Conservation (phyloP, 768 basidiomycete genomes). For the Trametes meyenii region DNA sequence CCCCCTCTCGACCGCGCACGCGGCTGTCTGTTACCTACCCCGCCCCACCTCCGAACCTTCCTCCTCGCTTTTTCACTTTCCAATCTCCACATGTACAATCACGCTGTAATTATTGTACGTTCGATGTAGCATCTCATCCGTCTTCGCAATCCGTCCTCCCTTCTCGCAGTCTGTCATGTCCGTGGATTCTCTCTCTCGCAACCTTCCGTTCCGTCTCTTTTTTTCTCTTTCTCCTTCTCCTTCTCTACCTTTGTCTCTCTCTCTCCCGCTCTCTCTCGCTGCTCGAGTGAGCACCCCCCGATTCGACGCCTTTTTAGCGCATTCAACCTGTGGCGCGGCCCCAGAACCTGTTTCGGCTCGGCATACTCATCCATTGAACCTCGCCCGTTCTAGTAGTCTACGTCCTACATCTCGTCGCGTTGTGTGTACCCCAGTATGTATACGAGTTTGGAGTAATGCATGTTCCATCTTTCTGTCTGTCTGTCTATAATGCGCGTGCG, state of each 20-base stretch:
- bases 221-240: background rate
- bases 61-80: background rate
- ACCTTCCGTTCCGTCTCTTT: background rate
- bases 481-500: background rate
- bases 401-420: background rate
- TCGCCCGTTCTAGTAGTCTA: background rate
- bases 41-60: background rate
- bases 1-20: background rate
- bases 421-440: slow-evolving; percentile 14
- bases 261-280: background rate
- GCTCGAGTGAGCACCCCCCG: background rate
- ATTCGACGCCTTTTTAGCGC: too few relatives aligned
- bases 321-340: too few relatives aligned
- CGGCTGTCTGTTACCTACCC: too few relatives aligned
- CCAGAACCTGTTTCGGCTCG: too few relatives aligned
- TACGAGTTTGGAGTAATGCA: slow-evolving; percentile 13
- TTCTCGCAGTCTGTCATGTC: background rate
- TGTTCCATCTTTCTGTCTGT: background rate
- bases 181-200: background rate
- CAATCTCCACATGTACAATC: slow-evolving; percentile 9
- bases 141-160: background rate
- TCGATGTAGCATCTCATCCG: slow-evolving; percentile 8
- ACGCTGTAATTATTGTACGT: slow-evolving; percentile 15
- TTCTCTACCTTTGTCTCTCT: background rate
- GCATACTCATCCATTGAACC: too few relatives aligned